Conservation (phyloP, 331 rosid genomes). For the Ulmus americana region DNA sequence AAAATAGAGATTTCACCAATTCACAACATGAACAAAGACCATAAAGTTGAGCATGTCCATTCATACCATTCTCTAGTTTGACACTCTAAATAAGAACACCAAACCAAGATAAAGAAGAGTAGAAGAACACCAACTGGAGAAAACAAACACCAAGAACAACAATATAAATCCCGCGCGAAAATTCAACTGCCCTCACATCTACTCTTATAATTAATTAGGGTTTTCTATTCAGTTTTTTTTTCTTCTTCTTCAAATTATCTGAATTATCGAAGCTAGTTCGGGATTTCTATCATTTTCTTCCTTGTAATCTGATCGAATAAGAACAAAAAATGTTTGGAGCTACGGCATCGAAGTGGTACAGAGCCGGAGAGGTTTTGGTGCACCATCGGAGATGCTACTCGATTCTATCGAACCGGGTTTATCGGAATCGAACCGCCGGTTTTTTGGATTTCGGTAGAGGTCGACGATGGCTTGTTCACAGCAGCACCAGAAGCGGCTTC, state of each 20-base stretch:
- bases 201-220: background rate
- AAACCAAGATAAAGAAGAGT: no score
- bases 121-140: no score
- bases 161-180: no score
- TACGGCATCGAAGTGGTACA: slow-evolving; percentile 22
- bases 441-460: background rate
- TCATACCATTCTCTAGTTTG: no score
- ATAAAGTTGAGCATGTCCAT: no score
- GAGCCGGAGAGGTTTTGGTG: slow-evolving; percentile 16
- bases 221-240: background rate
- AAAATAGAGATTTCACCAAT: no score
- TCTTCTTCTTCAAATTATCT: background rate
- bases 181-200: no score
- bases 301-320: background rate
- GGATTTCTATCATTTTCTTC: background rate
- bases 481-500: slow-evolving; percentile 17
- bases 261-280: background rate
- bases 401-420: background rate
- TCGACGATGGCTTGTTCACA: background rate
- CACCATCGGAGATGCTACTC: background rate
- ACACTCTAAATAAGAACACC: no score
- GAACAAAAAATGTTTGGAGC: slow-evolving; percentile 22
- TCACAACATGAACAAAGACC: no score
- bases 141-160: no score
- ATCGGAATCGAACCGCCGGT: slow-evolving; percentile 5